Base-by-base conservation (phyloP, 1,139 yeast genomes). In the Pichia sp. region DNA sequence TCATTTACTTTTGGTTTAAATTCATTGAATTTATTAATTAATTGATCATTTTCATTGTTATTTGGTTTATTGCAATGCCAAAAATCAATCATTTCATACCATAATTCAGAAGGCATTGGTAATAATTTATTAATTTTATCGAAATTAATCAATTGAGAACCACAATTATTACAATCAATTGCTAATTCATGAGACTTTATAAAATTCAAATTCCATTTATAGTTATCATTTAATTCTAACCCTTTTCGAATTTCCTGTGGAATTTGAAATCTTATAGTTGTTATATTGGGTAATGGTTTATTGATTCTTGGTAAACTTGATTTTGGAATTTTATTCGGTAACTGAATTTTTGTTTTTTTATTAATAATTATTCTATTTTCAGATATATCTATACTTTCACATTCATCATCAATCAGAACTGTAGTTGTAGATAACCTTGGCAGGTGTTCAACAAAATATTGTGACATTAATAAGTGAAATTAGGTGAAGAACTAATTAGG, bases 31-130 rank as follows among this genome's bases (percentile, higher is more conserved):
- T 62, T 50, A 27, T 56, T 46, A 23, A 53, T 45, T n/a, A 58
- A 53, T 24, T 60, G n/a, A n/a, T n/a, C 55, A 1, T 34, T 24
- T 15, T 34, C 29, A 27, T 43, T 30, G 29, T 59, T 61, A 36
- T 68, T 42, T 0, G 98, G 97, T 61, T 89, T 89, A 63, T 92
- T 97, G 62, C 98, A 92, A 64, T 92, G 97, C 98, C 98, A 92
- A 56, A 85, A 85, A 53, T 92, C 97, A 96, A 92, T 85, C 76
- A 92, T 71, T 62, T 92, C 98, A 13, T 85, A 79, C 98, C 98
- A 92, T 47, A 80, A 72, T 59, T 89, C 97, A 1, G 95, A 85
- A 0, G 98, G 98, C 82, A 90, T 76, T 41, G 87, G 86, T 54
- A 71, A 66, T 42, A 83, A 65, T 32, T 61, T 63, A 7, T 49